phyloP scores from a whole-genome alignment of 2,329 filamentous ascomycete species.

The Aureobasidium sp. region DNA sequence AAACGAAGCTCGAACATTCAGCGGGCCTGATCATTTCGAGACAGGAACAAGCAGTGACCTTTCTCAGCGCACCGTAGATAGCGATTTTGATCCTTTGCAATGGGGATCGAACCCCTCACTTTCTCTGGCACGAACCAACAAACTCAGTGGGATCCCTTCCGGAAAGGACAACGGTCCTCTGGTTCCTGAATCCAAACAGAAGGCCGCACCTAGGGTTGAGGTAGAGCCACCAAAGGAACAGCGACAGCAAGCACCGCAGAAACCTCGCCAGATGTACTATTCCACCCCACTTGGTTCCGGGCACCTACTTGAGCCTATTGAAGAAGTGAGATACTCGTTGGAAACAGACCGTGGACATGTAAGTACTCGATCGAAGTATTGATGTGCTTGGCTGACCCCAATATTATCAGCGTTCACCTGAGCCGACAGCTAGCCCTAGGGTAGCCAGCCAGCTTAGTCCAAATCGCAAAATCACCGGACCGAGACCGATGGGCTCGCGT shows the following conservation, averaged over 20 bases:
- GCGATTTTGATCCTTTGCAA: constrained; percentile 37
- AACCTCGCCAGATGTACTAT: constrained; percentile 21
- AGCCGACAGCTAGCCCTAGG: constrained; percentile 8
- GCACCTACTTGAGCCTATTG: constrained; percentile 41
- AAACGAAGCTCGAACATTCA: constrained; percentile 61
- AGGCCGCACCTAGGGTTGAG: constrained; percentile 17
- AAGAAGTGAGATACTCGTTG: constrained; percentile 42
- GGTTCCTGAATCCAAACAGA: constrained; percentile 37
- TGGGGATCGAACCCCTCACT: constrained; percentile 41
- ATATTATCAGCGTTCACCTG: constrained; percentile 8
- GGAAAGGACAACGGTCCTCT: constrained; percentile 51
- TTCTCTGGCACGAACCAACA: constrained; percentile 20
- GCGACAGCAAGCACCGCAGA: constrained; percentile 2
- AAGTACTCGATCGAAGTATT: constrained; percentile 12
- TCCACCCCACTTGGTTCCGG: constrained; percentile 30
- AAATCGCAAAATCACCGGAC: constrained; percentile 39
- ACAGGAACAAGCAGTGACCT: constrained; percentile 28
- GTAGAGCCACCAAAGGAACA: constrained; percentile 8
- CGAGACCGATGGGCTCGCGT: constrained; percentile 37
- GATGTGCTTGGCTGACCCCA: background rate
- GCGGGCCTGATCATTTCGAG: constrained; percentile 27
- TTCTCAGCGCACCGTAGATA: constrained; percentile 26
- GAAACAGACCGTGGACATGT: constrained; percentile 37
- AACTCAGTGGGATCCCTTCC: constrained; percentile 38
- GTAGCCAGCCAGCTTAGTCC: background rate